Evolutionary conservation across 2,329 filamentous ascomycete genomes (phyloP).

Genomic region (Cladosporium phlei): DNA sequence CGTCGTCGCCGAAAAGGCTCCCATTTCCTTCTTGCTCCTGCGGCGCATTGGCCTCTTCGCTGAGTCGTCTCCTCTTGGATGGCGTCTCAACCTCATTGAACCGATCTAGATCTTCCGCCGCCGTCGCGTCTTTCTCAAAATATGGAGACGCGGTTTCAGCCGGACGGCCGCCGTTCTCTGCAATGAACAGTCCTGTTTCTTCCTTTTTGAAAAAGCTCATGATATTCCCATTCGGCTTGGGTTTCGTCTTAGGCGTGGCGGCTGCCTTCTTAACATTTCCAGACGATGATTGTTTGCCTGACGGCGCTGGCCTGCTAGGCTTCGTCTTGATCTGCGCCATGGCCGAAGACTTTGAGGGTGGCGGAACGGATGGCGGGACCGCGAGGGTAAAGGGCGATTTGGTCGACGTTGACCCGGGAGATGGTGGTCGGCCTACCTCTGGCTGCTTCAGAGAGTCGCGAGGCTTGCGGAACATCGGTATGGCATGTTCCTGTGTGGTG

Average conservation of each 20-base stretch:
- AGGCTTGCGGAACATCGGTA: constrained; percentile 52
- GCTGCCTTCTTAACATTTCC: constrained; percentile 32
- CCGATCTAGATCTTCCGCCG: constrained; percentile 25
- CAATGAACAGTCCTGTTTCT: constrained; percentile 34
- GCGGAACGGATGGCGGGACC: constrained; percentile 26
- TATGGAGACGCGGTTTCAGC: constrained; percentile 7
- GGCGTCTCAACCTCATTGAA: constrained; percentile 40
- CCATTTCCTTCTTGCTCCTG: constrained; percentile 21
- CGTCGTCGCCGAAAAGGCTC: constrained; percentile 3
- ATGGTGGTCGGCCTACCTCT: constrained; percentile 47
- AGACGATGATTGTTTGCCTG: constrained; percentile 26
- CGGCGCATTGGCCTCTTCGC: constrained; percentile 16
- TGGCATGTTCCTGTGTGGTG: neutral
- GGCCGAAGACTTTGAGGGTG: constrained; percentile 26
- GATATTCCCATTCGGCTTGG: constrained; percentile 47
- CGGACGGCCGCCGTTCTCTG: constrained; percentile 19
- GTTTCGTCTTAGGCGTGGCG: constrained; percentile 33
- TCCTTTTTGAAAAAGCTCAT: constrained; percentile 51
- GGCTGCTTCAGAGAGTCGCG: constrained; percentile 39
- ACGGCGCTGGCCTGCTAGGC: constrained; percentile 21
- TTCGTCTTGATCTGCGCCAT: constrained; percentile 23
- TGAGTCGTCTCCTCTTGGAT: constrained; percentile 10
- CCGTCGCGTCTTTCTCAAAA: constrained; percentile 21
- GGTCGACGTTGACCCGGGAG: constrained; percentile 38
- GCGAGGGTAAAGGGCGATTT: constrained; percentile 30